phyloP scores from a whole-genome alignment of 352 stramenopile species.

The Pythium rhizo-oryzae region DNA sequence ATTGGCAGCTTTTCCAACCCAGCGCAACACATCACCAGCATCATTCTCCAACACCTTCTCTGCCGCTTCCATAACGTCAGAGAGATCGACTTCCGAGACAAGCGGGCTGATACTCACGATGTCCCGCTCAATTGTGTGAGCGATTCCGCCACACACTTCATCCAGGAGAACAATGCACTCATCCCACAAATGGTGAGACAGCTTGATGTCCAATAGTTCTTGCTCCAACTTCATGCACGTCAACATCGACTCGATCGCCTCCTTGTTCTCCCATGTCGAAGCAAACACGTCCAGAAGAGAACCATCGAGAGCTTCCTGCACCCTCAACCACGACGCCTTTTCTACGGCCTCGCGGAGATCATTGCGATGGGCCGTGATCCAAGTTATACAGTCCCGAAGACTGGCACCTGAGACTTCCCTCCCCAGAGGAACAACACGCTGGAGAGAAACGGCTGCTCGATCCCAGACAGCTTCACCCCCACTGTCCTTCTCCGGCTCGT shows the following conservation, averaged over 20 bases:
- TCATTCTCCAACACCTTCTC: conserved; percentile 10
- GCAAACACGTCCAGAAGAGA: conserved; percentile 5
- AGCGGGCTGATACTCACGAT: conserved; percentile 20
- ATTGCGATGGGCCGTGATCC: neutral
- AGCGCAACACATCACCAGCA: neutral
- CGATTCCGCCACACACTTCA: conserved; percentile 12
- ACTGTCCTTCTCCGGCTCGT: neutral
- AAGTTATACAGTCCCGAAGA: conserved; percentile 2
- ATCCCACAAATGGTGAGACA: conserved; percentile 6
- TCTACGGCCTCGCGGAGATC: neutral
- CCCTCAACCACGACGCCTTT: conserved; percentile 1
- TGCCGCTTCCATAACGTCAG: conserved; percentile 15
- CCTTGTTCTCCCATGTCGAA: neutral
- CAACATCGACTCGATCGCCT: neutral
- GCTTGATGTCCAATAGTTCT: neutral
- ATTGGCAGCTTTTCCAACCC: neutral
- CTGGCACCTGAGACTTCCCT: neutral
- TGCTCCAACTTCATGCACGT: neutral
- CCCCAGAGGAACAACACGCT: too few relatives aligned
- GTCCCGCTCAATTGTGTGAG: conserved; percentile 1
- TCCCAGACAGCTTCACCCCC: conserved; percentile 7
- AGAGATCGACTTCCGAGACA: conserved; percentile 29
- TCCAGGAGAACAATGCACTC: conserved; percentile 20
- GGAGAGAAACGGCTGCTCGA: conserved; percentile 1
- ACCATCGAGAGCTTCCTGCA: conserved; percentile 1